phyloP scores from a whole-genome alignment of 495 filamentous ascomycete genomes.

The Daldinia loculata region DNA sequence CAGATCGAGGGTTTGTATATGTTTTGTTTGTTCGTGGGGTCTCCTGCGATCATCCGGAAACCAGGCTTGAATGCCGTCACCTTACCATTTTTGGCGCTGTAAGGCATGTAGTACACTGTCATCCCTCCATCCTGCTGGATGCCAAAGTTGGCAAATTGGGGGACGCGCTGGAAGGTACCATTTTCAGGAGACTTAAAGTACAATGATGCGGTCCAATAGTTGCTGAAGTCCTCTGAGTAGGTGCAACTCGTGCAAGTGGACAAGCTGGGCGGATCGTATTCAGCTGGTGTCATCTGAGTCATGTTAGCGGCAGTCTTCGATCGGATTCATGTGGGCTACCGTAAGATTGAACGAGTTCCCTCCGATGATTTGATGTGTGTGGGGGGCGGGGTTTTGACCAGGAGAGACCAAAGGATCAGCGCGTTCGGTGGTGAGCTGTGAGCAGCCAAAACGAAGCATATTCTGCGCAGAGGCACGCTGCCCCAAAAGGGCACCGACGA shows the following conservation, averaged over 20 bases:
- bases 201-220: conserved; percentile 58
- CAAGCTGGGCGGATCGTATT: conserved; percentile 45
- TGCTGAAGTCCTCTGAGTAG: conserved; percentile 50
- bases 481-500: conserved; percentile 45
- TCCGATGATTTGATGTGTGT: conserved; percentile 52
- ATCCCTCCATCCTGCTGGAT: conserved; percentile 54
- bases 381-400: conserved; percentile 48
- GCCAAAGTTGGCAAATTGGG: conserved; percentile 54
- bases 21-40: conserved; percentile 56
- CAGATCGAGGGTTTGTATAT: conserved; percentile 60
- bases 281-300: conserved; percentile 48
- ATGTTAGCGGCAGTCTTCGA: conserved; percentile 16
- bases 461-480: conserved; percentile 45
- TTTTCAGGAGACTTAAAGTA: conserved; percentile 56
- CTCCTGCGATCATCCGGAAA: conserved; percentile 78
- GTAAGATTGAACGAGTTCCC: conserved; percentile 52
- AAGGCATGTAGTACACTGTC: conserved; percentile 58
- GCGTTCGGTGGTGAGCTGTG: conserved; percentile 51
- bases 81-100: conserved; percentile 51
- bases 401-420: conserved; percentile 53
- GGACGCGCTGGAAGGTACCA: conserved; percentile 54
- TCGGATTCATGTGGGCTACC: conserved; percentile 14
- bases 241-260: conserved; percentile 52
- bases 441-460: conserved; percentile 54
- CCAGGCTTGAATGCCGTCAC: conserved; percentile 51